phyloP scores from a whole-genome alignment of 495 filamentous ascomycete species.

The Annulohypoxylon moriforme region DNA sequence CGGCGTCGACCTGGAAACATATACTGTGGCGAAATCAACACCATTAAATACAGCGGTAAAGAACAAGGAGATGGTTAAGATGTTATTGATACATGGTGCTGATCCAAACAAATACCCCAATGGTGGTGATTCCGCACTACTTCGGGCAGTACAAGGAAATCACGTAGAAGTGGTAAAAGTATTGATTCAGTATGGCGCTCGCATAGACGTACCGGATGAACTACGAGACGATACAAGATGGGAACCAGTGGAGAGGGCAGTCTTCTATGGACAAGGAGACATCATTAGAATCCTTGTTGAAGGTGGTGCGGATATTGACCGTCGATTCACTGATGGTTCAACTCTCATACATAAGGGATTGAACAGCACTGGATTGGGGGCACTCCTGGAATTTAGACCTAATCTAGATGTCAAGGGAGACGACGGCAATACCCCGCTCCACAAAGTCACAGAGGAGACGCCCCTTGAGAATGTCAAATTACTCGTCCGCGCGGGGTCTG shows the following conservation, averaged over 20 bases:
- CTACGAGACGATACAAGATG: neutral
- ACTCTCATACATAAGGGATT: slow-evolving; percentile 1
- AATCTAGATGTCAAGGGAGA: neutral
- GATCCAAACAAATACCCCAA: neutral
- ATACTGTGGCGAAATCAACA: neutral
- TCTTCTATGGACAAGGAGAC: neutral
- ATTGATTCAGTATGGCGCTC: neutral
- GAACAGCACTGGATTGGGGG: neutral
- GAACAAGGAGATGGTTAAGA: neutral
- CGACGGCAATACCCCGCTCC: slow-evolving; percentile 18
- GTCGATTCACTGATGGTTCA: neutral
- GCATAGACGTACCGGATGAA: neutral
- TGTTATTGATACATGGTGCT: neutral
- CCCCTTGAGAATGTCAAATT: slow-evolving; percentile 13
- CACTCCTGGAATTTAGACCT: neutral
- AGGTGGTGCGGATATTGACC: slow-evolving; percentile 1
- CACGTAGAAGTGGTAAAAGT: neutral
- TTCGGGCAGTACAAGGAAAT: neutral
- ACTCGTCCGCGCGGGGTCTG: slow-evolving; percentile 32
- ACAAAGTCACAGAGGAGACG: slow-evolving; percentile 5
- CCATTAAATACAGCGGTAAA: neutral
- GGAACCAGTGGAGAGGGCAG: neutral
- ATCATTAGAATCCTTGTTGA: slow-evolving; percentile 11
- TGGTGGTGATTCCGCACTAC: neutral
- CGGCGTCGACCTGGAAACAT: neutral